Percentiles rank a stretch among this genome's conserved stretches.
Evolutionary conservation across 805 yeast genomes (phyloP).

Genomic region (Ascoidea asiatica): DNA sequence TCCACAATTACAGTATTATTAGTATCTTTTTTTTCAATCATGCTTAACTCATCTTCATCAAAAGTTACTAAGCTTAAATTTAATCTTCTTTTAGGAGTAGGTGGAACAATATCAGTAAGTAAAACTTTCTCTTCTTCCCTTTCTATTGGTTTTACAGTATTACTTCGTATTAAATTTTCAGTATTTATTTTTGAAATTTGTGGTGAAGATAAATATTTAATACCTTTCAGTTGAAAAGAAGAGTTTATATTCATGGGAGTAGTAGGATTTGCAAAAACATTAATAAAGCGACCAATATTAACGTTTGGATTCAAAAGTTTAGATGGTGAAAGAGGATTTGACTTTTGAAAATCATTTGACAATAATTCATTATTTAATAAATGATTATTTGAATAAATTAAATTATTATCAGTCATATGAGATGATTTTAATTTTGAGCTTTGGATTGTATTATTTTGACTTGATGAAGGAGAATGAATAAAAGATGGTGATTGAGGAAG

Average conservation of each 20-base stretch:
- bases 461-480: neutral
- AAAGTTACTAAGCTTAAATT: neutral
- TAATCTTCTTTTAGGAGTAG: neutral
- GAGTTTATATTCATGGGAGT: neutral
- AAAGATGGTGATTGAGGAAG: neutral
- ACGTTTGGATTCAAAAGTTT: neutral
- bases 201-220: slow-evolving; percentile 1
- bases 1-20: no score
- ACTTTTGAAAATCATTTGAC: neutral
- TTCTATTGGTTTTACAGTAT: neutral
- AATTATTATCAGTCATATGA: neutral
- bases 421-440: neutral
- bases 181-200: no score
- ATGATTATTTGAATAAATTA: no score
- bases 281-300: neutral
- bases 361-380: neutral
- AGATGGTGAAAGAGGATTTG: neutral
- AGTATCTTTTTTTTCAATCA: no score
- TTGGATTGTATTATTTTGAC: neutral
- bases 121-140: neutral
- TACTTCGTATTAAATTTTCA: neutral
- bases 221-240: neutral
- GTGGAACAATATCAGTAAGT: neutral
- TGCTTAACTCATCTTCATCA: neutral
- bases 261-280: neutral